Percentiles rank a stretch among this genome's conserved stretches.
These are phyloP conservation scores for Glaciozyma martinii DNA, from an alignment of 768 basidiomycete species.

Conservation along the genomic window DNA sequence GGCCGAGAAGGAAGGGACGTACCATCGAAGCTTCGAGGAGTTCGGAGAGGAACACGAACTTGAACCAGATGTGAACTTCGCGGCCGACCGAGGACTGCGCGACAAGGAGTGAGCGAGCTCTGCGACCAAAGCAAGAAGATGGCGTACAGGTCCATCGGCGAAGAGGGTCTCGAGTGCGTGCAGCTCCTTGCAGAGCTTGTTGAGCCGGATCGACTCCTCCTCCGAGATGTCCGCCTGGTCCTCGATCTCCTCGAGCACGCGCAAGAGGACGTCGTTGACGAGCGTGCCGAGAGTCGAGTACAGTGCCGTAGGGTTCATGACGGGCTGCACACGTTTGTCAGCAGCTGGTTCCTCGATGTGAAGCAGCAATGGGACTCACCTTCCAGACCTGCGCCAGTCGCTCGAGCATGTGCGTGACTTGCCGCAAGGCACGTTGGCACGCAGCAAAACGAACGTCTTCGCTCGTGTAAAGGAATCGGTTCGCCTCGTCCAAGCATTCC, in stretches of 20 bases:
- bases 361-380: conserved; percentile 32
- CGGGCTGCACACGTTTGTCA: conserved; percentile 33
- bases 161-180: conserved; percentile 42
- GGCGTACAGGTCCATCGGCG: conserved; percentile 22
- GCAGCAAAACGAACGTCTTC: conserved; percentile 29
- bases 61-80: conserved; percentile 43
- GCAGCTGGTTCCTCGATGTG: background rate
- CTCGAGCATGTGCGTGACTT: conserved; percentile 39
- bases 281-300: conserved; percentile 39
- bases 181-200: conserved; percentile 40
- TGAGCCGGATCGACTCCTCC: conserved; percentile 40
- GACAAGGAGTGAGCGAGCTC: too few species aligned
- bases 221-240: conserved; percentile 43
- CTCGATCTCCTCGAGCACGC: conserved; percentile 39
- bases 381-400: conserved; percentile 40
- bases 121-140: background rate
- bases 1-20: background rate
- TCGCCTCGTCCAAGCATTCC: conserved; percentile 38
- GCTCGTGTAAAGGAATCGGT: conserved; percentile 35
- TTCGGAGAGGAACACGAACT: conserved; percentile 45
- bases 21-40: conserved; percentile 38
- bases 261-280: conserved; percentile 37
- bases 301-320: conserved; percentile 36
- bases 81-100: conserved; percentile 37
- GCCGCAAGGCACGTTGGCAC: conserved; percentile 36